phyloP scores from a whole-genome alignment of 257 asterid species.

The Plectranthus barbatus region DNA sequence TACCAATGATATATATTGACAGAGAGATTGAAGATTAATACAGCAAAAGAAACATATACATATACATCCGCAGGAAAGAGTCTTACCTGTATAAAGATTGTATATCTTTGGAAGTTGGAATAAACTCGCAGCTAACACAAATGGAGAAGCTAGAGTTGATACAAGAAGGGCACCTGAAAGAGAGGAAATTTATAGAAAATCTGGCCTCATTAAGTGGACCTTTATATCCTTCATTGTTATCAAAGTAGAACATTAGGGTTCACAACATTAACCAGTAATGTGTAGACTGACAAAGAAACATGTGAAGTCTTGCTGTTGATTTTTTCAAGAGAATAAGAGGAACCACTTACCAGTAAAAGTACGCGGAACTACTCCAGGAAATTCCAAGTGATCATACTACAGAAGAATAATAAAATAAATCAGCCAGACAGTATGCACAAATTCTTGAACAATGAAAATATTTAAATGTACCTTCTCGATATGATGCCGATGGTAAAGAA shows the following conservation, averaged over 20 bases:
- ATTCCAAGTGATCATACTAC: conserved; percentile 93
- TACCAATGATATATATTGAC: background rate
- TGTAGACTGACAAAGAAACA: background rate
- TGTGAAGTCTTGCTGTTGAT: background rate
- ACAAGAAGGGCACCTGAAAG: conserved; percentile 65
- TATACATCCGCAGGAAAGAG: background rate
- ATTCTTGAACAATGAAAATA: background rate
- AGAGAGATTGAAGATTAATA: background rate
- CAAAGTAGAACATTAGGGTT: background rate
- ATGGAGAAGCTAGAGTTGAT: conserved; percentile 74
- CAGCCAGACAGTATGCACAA: background rate
- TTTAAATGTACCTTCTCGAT: conserved; percentile 51
- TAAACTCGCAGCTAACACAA: conserved; percentile 45
- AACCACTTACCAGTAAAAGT: conserved; percentile 68
- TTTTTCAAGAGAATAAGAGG: background rate
- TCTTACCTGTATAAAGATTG: conserved; percentile 66
- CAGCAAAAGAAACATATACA: background rate
- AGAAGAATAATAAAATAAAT: background rate
- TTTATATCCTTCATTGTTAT: background rate
- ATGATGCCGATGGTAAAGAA: conserved; percentile 60
- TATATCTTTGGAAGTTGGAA: conserved; percentile 70
- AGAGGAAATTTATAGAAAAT: background rate
- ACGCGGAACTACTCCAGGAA: conserved; percentile 97
- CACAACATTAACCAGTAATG: background rate
- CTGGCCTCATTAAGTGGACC: conserved; percentile 3